These are phyloP conservation scores for Quercus cerris DNA, from an alignment of 306 rosid species.

Conservation along the genomic window DNA sequence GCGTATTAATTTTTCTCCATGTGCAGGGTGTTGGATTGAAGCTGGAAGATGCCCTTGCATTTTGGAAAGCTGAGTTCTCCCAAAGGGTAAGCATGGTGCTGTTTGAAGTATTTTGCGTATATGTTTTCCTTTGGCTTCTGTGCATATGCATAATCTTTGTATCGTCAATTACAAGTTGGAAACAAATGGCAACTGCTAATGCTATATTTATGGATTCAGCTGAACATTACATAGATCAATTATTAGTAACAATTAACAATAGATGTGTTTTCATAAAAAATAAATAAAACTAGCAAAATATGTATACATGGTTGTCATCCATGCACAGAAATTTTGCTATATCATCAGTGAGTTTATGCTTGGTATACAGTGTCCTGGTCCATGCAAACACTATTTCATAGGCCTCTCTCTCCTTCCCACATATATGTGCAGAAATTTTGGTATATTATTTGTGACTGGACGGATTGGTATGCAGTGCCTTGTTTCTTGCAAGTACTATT, in stretches of 20 bases:
- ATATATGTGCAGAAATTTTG: background rate
- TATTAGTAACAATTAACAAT: background rate
- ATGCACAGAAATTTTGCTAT: background rate
- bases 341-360: background rate
- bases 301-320: background rate
- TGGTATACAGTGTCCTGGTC: background rate
- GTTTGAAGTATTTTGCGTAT: background rate
- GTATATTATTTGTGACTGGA: background rate
- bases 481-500: conserved; percentile 15
- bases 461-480: background rate
- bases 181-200: background rate
- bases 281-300: background rate
- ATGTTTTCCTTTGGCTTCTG: background rate
- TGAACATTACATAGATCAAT: background rate
- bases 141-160: background rate
- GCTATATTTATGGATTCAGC: background rate
- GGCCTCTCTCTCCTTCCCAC: background rate
- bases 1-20: conserved; percentile 11
- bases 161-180: background rate
- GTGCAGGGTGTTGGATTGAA: conserved; percentile 89
- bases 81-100: conserved; percentile 51
- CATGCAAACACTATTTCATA: conserved; percentile 10
- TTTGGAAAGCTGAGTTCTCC: conserved; percentile 95
- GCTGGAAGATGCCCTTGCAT: conserved; percentile 89
- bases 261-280: no score